Conservation (phyloP, 2,329 filamentous ascomycete species). For the Tolypocladium ovalisporum region DNA sequence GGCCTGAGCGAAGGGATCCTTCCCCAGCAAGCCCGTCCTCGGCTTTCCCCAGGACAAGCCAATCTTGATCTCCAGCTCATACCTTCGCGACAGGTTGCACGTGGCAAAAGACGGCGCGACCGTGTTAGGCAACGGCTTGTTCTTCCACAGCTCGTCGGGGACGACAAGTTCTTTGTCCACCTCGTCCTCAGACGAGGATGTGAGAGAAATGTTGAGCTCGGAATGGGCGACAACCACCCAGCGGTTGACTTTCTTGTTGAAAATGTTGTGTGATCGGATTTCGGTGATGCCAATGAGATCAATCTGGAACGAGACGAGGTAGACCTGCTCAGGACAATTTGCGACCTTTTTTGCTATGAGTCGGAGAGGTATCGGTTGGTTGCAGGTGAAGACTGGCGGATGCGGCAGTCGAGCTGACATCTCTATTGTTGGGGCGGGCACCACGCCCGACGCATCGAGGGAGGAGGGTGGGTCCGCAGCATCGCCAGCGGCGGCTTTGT, state of each 20-base stretch:
- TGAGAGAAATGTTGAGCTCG: slow-evolving; percentile 62
- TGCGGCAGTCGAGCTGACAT: slow-evolving; percentile 70
- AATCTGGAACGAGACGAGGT: slow-evolving; percentile 69
- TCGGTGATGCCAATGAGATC: slow-evolving; percentile 71
- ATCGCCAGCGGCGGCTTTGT: slow-evolving; percentile 8
- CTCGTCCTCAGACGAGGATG: slow-evolving; percentile 39
- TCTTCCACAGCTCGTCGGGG: slow-evolving; percentile 62
- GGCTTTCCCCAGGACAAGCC: slow-evolving; percentile 65
- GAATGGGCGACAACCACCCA: slow-evolving; percentile 67
- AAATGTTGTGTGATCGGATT: slow-evolving; percentile 66
- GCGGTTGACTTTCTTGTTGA: slow-evolving; percentile 56
- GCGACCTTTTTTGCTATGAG: slow-evolving; percentile 69
- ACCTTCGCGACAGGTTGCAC: slow-evolving; percentile 75
- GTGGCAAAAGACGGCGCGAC: slow-evolving; percentile 79
- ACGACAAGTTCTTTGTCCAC: slow-evolving; percentile 59
- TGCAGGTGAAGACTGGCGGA: slow-evolving; percentile 81
- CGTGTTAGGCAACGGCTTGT: slow-evolving; percentile 65
- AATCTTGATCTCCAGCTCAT: slow-evolving; percentile 74
- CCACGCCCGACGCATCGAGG: slow-evolving; percentile 16
- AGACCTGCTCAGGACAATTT: slow-evolving; percentile 57
- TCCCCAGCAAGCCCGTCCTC: slow-evolving; percentile 17
- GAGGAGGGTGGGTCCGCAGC: slow-evolving; percentile 6
- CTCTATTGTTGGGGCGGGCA: slow-evolving; percentile 57
- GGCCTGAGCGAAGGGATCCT: slow-evolving; percentile 23
- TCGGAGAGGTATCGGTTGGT: slow-evolving; percentile 70